Percentiles rank a stretch among this genome's conserved stretches.
phyloP scores from a whole-genome alignment of 768 basidiomycete species.

The Trametes coccinea region DNA sequence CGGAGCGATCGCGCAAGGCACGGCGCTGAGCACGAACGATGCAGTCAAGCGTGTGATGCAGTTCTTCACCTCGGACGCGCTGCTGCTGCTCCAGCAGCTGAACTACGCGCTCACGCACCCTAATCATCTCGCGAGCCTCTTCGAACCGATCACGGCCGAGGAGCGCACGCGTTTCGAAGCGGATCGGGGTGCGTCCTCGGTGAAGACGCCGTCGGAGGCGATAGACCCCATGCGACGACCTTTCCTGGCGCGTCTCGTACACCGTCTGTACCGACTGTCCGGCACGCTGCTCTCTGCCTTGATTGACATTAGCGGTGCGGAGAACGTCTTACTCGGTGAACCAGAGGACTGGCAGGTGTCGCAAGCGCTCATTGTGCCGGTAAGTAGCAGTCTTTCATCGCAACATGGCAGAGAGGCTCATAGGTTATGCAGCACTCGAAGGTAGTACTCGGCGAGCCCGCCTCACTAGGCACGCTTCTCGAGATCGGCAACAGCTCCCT shows the following conservation, averaged over 20 bases:
- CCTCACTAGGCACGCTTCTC: slow-evolving; percentile 84
- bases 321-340: slow-evolving; percentile 61
- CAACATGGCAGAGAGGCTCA: slow-evolving; percentile 5
- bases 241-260: slow-evolving; percentile 67
- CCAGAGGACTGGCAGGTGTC: slow-evolving; percentile 72
- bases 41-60: slow-evolving; percentile 64
- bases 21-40: slow-evolving; percentile 44
- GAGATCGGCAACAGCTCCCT: slow-evolving; percentile 79
- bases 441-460: slow-evolving; percentile 77
- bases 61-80: slow-evolving; percentile 65
- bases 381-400: slow-evolving; percentile 38
- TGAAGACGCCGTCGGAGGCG: slow-evolving; percentile 42
- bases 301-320: slow-evolving; percentile 67
- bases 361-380: slow-evolving; percentile 71
- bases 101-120: slow-evolving; percentile 92
- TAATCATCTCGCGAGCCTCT: slow-evolving; percentile 77
- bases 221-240: slow-evolving; percentile 70
- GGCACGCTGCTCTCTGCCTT: slow-evolving; percentile 71
- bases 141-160: slow-evolving; percentile 78
- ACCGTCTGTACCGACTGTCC: slow-evolving; percentile 69
- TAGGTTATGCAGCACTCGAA: slow-evolving; percentile 67
- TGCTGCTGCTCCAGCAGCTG: slow-evolving; percentile 80
- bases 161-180: slow-evolving; percentile 72
- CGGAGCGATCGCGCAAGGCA: slow-evolving; percentile 64
- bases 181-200: slow-evolving; percentile 40